Conservation (phyloP, 352 stramenopile genomes). For the Phytophthora kernoviae region DNA sequence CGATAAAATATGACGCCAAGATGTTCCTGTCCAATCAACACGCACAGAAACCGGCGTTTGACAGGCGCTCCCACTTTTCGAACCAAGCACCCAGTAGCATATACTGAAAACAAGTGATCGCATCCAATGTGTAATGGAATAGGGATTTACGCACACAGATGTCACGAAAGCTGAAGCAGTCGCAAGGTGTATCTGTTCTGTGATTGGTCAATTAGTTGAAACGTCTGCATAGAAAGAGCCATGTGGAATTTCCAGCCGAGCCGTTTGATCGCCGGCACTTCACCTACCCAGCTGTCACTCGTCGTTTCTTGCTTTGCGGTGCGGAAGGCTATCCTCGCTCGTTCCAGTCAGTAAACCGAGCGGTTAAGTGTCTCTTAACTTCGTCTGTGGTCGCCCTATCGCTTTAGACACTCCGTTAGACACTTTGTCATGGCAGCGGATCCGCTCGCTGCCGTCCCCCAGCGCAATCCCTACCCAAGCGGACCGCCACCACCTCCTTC, state of each 20-base stretch:
- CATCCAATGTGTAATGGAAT: neutral
- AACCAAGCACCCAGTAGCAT: neutral
- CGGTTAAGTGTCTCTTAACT: neutral
- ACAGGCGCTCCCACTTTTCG: slow-evolving; percentile 5
- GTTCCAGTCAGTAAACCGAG: too few species aligned
- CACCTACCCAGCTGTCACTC: neutral
- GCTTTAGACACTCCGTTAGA: too few species aligned
- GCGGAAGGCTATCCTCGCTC: neutral
- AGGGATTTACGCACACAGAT: neutral
- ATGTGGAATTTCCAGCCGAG: slow-evolving; percentile 19
- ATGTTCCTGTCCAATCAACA: neutral
- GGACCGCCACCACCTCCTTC: neutral
- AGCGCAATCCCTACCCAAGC: neutral
- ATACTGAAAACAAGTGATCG: neutral
- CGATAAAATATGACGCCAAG: neutral
- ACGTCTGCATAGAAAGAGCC: neutral
- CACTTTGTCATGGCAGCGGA: slow-evolving; percentile 1
- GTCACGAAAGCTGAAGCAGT: slow-evolving; percentile 31
- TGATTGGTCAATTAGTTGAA: slow-evolving; percentile 14
- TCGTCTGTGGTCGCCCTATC: too few species aligned
- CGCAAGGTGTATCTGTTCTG: too few species aligned
- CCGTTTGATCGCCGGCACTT: neutral
- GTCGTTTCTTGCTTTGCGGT: neutral
- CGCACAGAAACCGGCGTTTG: neutral
- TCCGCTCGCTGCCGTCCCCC: neutral